A percentile compares a stretch with the other conserved stretches of the same genome.
phyloP scores from a whole-genome alignment of 257 asterid species.

The Nicotiana knightiana region DNA sequence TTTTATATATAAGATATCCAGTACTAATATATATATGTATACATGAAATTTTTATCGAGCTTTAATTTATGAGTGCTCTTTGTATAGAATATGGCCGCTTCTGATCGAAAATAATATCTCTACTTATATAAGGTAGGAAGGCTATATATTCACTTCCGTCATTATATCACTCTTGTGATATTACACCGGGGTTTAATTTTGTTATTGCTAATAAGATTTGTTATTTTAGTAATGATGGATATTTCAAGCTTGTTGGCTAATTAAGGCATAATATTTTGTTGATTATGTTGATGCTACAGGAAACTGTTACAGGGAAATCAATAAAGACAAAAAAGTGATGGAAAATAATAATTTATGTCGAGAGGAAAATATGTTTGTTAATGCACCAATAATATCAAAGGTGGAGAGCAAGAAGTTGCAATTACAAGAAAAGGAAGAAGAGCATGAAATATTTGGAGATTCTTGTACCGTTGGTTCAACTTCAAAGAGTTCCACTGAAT shows the following conservation, averaged over 20 bases:
- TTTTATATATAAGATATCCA: too few species aligned
- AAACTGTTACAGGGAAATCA: slow-evolving; percentile 1
- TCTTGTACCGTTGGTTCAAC: slow-evolving; percentile 81
- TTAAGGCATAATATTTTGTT: background rate
- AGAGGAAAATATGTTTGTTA: slow-evolving; percentile 41
- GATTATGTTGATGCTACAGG: slow-evolving; percentile 7
- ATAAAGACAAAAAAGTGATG: slow-evolving; percentile 14
- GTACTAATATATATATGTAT: too few species aligned
- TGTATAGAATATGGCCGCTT: too few species aligned
- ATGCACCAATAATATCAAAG: slow-evolving; percentile 21
- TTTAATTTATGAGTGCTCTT: too few species aligned
- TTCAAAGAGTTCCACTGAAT: slow-evolving; percentile 80
- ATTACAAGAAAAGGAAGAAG: slow-evolving; percentile 38
- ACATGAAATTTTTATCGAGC: too few species aligned
- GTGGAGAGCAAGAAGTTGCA: slow-evolving; percentile 43
- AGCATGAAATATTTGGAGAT: slow-evolving; percentile 52
- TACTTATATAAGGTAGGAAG: too few species aligned
- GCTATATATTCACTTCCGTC: too few species aligned
- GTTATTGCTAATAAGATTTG: background rate
- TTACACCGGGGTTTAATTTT: too few species aligned
- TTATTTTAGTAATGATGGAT: background rate
- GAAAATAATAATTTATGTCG: slow-evolving; percentile 23
- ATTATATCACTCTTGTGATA: too few species aligned
- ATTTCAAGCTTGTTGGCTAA: background rate
- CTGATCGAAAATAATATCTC: too few species aligned